Evolutionary conservation across 108 stramenopile genomes (phyloP), one percentile per base, ranked within the genome.

Genomic region (Epithemia pelagica): DNA sequence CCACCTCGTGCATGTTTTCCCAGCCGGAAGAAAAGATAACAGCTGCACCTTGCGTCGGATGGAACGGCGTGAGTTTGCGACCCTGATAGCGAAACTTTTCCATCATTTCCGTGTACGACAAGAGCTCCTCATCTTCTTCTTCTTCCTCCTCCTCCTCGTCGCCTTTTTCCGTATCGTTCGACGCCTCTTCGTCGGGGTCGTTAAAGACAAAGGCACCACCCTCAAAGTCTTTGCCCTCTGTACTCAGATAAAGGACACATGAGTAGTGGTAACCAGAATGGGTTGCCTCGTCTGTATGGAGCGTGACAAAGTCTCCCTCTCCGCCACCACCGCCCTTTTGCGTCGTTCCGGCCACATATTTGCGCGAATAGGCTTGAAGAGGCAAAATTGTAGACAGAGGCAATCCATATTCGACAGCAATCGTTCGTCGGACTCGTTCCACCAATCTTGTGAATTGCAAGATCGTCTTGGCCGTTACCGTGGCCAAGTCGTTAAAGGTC

Each of bases 1-100:
- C 59, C 29, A 74, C 74, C 69, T 74, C 76, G 58, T 77, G 76
- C 76, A 77, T 77, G 66, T 77, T 77, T 62, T 77, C 76, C 76
- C 76, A 77, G 0, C 76, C 76, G 3, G 72, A 73, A 1, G 72
- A 73, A 62, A 77, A 77, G 52, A 77, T 77, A 53, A 73, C 76
- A 32, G 76, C 76, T 0, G 72, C 67, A 24, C 76, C 76, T 18
- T 68, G 65, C 24, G 31, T 68, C 2, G 76, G 76, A 51, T 62
- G 25, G 62, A 70, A 74, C 18, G 77, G 77, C 28, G 77, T 78
- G 22, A 78, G 55, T 33, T 52, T 65, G 3, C 77, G 72, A 25
- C 71, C 77, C 18, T 62, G 22, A 28, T 60, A 56, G 15, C 77
- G 77, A 31, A 71, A 60, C 31, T 76, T 26, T 21, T 76, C 70